Percentiles rank a stretch among this genome's conserved stretches.
Evolutionary conservation across 2,329 filamentous ascomycete genomes (phyloP).

Genomic region (Pezicula neosporulosa): DNA sequence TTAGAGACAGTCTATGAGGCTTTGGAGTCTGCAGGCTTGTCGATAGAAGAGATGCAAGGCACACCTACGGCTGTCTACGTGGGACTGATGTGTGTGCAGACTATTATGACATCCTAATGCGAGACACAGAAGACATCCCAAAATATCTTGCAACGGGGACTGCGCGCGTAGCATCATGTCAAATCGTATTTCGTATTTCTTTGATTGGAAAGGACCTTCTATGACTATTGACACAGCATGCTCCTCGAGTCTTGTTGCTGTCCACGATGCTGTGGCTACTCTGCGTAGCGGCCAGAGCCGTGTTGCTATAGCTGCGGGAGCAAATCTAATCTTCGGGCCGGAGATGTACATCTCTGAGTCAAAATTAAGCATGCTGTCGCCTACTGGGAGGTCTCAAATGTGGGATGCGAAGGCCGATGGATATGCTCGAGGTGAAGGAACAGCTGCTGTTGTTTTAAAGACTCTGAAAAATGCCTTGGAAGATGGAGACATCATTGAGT

Average conservation of each 20-base stretch:
- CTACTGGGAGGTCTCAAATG: not conserved
- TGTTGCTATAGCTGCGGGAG: constrained; percentile 5
- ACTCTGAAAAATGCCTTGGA: not conserved
- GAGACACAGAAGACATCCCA: not conserved
- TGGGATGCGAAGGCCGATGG: not conserved
- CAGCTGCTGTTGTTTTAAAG: not conserved
- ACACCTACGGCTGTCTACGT: not conserved
- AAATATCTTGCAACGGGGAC: not conserved
- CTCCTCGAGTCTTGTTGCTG: constrained; percentile 49
- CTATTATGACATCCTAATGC: not conserved
- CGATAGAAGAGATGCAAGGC: not conserved
- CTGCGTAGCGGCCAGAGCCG: constrained; percentile 2
- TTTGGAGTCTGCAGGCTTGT: too few relatives aligned
- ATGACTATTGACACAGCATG: constrained; percentile 42
- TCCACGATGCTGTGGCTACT: constrained; percentile 41
- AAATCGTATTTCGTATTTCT: not conserved
- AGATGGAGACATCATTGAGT: not conserved
- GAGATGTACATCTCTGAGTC: not conserved
- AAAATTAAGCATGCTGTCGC: not conserved
- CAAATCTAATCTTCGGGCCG: not conserved
- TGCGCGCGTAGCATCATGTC: not conserved
- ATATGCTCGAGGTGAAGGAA: not conserved
- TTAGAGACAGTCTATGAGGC: too few relatives aligned
- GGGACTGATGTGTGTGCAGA: too few relatives aligned
- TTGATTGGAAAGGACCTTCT: constrained; percentile 3